A percentile compares a stretch with the other conserved stretches of the same genome.
Evolutionary conservation across 1,284 basidiomycete genomes (phyloP).

Genomic region (Ceratobasidium sp.): DNA sequence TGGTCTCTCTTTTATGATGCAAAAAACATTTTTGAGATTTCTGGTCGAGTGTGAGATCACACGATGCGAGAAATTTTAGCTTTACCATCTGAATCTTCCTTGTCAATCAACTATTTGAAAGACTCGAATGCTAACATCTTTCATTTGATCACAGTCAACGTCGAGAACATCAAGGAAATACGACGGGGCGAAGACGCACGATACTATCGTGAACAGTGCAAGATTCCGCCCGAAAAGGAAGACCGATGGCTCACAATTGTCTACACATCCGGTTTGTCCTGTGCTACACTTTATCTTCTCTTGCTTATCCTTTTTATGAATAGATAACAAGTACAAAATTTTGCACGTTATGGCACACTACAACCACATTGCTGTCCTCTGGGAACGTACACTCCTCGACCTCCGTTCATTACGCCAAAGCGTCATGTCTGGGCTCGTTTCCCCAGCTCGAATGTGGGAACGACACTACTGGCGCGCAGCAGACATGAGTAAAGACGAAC

Average conservation of each 20-base stretch:
- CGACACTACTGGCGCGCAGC: conserved; percentile 82
- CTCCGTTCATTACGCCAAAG: conserved; percentile 68
- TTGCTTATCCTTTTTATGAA: not conserved
- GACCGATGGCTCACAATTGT: conserved; percentile 80
- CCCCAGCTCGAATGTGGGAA: conserved; percentile 66
- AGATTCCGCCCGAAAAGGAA: conserved; percentile 66
- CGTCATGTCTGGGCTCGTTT: conserved; percentile 66
- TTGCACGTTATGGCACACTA: conserved; percentile 87
- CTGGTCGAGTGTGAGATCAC: not conserved
- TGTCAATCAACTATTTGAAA: not conserved
- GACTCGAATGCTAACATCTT: not conserved
- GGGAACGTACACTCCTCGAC: conserved; percentile 67
- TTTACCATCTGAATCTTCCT: not conserved
- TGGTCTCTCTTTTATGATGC: not conserved
- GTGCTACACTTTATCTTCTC: not conserved
- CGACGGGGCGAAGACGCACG: conserved; percentile 78
- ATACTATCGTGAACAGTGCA: conserved; percentile 81
- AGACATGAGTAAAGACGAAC: conserved; percentile 67
- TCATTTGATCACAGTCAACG: conserved; percentile 69
- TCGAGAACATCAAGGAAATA: conserved; percentile 91
- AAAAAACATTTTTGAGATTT: conserved; percentile 16
- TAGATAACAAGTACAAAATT: conserved; percentile 86
- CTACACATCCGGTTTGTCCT: conserved; percentile 57
- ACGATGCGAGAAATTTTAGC: not conserved
- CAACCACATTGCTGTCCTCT: conserved; percentile 70